Evolutionary conservation across 2,329 filamentous ascomycete genomes (phyloP), one percentile per base, ranked within the genome.

Genomic region (Fusarium sp.): DNA sequence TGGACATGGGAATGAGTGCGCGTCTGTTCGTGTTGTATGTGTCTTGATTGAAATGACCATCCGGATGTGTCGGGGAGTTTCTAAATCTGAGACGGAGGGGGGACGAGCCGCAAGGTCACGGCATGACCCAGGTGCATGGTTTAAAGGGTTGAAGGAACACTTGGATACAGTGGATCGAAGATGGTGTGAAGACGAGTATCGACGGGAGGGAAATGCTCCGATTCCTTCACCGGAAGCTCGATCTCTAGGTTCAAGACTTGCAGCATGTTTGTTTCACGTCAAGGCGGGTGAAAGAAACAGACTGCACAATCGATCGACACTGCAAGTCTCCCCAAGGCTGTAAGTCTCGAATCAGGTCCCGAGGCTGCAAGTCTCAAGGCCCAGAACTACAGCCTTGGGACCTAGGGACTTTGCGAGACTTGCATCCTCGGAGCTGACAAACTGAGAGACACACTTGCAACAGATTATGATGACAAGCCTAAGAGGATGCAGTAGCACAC

Each of bases 211-310:
- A 31, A 58, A 31, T 27, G 47, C 42, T 35, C 65, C 73, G 73
- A 75, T 75, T 70, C 64, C 62, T 47, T 60, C 64, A 64, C 37
- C 24, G 22, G 52, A 76, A 69, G 50, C 68, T 62, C 73, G 73
- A 76, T 76, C 61, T 64, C 66, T 61, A 40, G 50, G 62, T 37
- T 66, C 63, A 52, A 50, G 38, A 67, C 14, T 57, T 52, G 59
- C 64, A 34, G 42, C 11, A 66, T 76, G 74, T 76, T 76, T 76
- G 73, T 76, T 76, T 76, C 74, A 76, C 54, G 59, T 60, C 27
- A 54, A 71, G 59, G 66, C 66, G 54, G 45, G 35, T 57, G 65
- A 35, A 61, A n/a, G 38, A 35, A 58, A 38, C 27, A 38, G 31
- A 35, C 31, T 57, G 34, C 22, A 47, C 14, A 31, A n/a, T 52